Base-by-base conservation (phyloP, 2,329 filamentous ascomycete species). In the Xylaria sp. region DNA sequence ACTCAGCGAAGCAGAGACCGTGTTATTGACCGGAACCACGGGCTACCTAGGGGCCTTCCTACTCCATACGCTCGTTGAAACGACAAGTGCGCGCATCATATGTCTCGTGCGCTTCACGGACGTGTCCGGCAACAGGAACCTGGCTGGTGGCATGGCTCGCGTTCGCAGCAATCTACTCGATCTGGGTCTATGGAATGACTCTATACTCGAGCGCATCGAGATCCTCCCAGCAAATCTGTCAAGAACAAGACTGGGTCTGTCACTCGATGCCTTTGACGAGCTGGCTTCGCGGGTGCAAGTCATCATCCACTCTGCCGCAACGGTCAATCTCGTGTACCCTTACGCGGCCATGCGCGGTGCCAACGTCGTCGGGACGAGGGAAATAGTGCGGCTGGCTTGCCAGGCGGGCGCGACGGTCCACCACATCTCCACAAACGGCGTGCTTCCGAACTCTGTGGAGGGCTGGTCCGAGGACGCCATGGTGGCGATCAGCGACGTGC, bases 341-440 rank as follows among this genome's bases (percentile, higher is more conserved):
- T 93, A 93, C 67, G 91, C 90, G 41, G 89, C 90, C 0, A 79
- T 94, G 67, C 84, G 90, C 54, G 85, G 83, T 52, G 85, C 90
- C 59, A 94, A 94, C 67, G 88, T 94, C 2, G 86, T 86, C n/a
- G 91, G 91, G n/a, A 93, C 90, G 0, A 80, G 85, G 41, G 90
- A 93, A 72, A 85, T 93, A 38, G 76, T 94, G 53, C 88, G 90
- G 43, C 79, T 94, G 25, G 90, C 90, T 0, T 83, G 85, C 59
- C 81, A 83, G 37, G 84, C 82, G 23, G 87, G 87, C 11, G 89
- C 90, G 1, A 92, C 90, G 0, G 82, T 93, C 1, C 90, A 93
- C 68, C 90, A 93, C 63, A 80, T 93, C 1, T 93, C 90, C 0
- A 93, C 90, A 0, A 93, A 93, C 67, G 91, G 91, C 52, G 90